Evolutionary conservation across 306 rosid species (phyloP).

Genomic region (Prunus salicina): DNA sequence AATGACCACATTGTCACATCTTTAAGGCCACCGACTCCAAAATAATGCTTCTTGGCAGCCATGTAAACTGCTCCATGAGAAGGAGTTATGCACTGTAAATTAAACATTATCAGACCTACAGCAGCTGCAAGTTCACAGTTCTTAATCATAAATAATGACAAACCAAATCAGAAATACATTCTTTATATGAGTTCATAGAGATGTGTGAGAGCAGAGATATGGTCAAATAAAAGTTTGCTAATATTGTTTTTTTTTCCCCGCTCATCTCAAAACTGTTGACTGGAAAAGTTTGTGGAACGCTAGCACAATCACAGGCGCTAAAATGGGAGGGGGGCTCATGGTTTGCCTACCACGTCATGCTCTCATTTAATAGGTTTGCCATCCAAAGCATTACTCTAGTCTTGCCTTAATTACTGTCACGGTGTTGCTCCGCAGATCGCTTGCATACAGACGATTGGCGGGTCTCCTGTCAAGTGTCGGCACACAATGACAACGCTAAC

Average conservation of each 20-base stretch:
- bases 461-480: not conserved
- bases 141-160: constrained; percentile 7
- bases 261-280: not conserved
- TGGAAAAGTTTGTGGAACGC: not conserved
- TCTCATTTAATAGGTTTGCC: too few species aligned
- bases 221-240: too few species aligned
- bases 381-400: not conserved
- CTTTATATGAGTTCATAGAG: constrained; percentile 70
- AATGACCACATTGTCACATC: too few species aligned
- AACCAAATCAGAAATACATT: constrained; percentile 50
- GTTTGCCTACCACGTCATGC: too few species aligned
- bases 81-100: too few species aligned
- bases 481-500: not conserved
- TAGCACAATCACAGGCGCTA: not conserved
- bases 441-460: not conserved
- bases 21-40: too few species aligned
- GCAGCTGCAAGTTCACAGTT: not conserved
- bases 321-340: too few species aligned
- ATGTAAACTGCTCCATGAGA: too few species aligned
- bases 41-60: too few species aligned
- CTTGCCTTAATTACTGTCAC: not conserved
- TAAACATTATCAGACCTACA: too few species aligned
- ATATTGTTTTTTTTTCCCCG: too few species aligned
- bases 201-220: constrained; percentile 49
- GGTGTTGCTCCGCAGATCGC: not conserved